A percentile compares a stretch with the other conserved stretches of the same genome.
These are phyloP conservation scores for Aphanomyces cochlioides DNA, from an alignment of 352 stramenopile genomes.

Conservation along the genomic window DNA sequence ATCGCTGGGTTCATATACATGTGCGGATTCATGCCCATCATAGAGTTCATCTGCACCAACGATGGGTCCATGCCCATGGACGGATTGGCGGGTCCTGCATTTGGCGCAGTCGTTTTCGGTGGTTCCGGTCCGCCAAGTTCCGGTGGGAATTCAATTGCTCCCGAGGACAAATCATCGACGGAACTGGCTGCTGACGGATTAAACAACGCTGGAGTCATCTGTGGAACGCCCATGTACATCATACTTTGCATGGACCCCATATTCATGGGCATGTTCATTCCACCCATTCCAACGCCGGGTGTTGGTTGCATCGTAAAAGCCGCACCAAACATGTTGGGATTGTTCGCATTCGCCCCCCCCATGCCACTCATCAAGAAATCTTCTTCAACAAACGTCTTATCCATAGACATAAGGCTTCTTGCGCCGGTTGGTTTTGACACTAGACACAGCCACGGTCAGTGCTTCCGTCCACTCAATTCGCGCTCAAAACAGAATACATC, in stretches of 20 bases:
- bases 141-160: constrained; percentile 13
- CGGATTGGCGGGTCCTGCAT: not conserved
- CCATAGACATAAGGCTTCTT: constrained; percentile 8
- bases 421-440: not conserved
- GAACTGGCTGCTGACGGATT: constrained; percentile 11
- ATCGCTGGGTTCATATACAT: constrained; percentile 19
- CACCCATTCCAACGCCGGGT: not conserved
- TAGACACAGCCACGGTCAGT: constrained; percentile 3
- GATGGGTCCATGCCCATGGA: constrained; percentile 6
- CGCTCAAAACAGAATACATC: not conserved
- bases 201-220: not conserved
- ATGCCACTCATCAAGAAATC: constrained; percentile 20
- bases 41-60: constrained; percentile 27
- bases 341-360: constrained; percentile 14
- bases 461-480: not conserved
- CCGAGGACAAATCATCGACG: constrained; percentile 10
- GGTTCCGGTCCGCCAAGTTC: constrained; percentile 11
- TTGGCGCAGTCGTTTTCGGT: not conserved
- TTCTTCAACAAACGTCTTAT: constrained; percentile 23
- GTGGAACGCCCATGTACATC: constrained; percentile 22
- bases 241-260: constrained; percentile 16
- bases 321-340: constrained; percentile 15
- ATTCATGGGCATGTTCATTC: constrained; percentile 19
- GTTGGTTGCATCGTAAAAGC: constrained; percentile 17
- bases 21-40: constrained; percentile 20